Percentiles rank a stretch among this genome's conserved stretches.
Conservation (phyloP, 2,329 filamentous ascomycete genomes). For the Colletotrichum sp. region DNA sequence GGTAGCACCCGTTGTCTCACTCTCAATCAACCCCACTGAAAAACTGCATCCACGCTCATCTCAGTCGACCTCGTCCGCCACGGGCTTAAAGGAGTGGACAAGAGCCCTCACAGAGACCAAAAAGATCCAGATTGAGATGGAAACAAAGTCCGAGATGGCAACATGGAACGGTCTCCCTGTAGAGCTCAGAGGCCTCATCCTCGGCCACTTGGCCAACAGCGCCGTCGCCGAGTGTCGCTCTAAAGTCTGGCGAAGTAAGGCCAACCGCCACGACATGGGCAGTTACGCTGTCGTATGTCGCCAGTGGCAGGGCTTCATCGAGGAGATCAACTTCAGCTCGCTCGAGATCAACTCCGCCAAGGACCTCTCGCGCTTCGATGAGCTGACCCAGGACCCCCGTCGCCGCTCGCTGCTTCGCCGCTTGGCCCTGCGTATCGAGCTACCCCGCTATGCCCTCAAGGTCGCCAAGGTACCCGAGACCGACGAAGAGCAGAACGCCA, state of each 20-base stretch:
- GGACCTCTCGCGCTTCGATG: conserved; percentile 25
- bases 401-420: conserved; percentile 23
- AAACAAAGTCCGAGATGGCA: conserved; percentile 16
- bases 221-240: not conserved
- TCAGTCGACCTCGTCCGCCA: not conserved
- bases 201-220: conserved; percentile 6
- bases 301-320: conserved; percentile 29
- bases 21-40: conserved; percentile 1
- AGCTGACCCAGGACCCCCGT: conserved; percentile 21
- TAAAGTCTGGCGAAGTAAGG: not conserved
- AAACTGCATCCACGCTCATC: not conserved
- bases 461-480: conserved; percentile 22
- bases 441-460: conserved; percentile 23
- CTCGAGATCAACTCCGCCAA: conserved; percentile 22
- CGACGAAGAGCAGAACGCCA: conserved; percentile 27
- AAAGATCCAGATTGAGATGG: not conserved
- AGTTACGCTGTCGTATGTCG: conserved; percentile 28
- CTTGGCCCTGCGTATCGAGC: conserved; percentile 25
- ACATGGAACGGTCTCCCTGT: conserved; percentile 21
- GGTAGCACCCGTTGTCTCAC: not conserved
- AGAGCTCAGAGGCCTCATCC: conserved; percentile 18
- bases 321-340: conserved; percentile 26
- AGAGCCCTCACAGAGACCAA: not conserved
- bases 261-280: conserved; percentile 17
- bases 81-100: not conserved